Evolutionary conservation across 192 early-diverging fungal genomes (phyloP), one percentile per base, ranked within the genome.

Genomic region (Lobosporangium transversale): DNA sequence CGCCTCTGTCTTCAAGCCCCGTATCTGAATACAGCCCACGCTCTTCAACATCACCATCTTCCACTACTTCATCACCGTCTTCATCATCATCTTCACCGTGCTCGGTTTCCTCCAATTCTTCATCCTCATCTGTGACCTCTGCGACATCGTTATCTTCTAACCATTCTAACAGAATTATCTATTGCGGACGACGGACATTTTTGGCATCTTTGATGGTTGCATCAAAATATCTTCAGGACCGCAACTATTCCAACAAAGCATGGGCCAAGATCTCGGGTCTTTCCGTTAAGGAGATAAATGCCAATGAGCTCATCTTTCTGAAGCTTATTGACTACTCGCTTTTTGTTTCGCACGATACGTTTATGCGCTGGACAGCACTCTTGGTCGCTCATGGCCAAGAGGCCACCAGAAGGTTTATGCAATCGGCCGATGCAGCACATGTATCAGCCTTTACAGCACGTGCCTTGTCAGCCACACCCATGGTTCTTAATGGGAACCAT

Each of bases 211-310:
- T 98, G 24, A 92, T 98, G 51, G 80, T 91, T 36, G 94, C 96
- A 8, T 93, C 93, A 58, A 98, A 98, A 67, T 96, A 90, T 68
- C 86, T 92, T 45, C 87, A 88, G 62, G 96, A 98, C 85, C 88
- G 88, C 55, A 90, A 88, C 43, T 98, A 95, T 70, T 86, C 89
- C 12, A 97, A 94, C 84, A 83, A 81, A 60, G 90, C 93, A 10
- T 98, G 96, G 96, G 82, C 94, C 52, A 92, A 92, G 83, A 92
- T 97, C 48, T 93, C 92, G 17, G 90, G 91, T 37, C 85, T 98
- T 6, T 79, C 86, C 4, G 83, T 92, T 31, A 53, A 74, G 9
- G 92, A 98, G 80, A 90, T 98, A 55, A 92, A 91, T 75, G 83
- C 84, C 26, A 88, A 90, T 68, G 95, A 98, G 84, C 80, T 88